Evolutionary conservation across 2,329 filamentous ascomycete genomes (phyloP).

Genomic region (Parasarocladium wereldwijsianum): DNA sequence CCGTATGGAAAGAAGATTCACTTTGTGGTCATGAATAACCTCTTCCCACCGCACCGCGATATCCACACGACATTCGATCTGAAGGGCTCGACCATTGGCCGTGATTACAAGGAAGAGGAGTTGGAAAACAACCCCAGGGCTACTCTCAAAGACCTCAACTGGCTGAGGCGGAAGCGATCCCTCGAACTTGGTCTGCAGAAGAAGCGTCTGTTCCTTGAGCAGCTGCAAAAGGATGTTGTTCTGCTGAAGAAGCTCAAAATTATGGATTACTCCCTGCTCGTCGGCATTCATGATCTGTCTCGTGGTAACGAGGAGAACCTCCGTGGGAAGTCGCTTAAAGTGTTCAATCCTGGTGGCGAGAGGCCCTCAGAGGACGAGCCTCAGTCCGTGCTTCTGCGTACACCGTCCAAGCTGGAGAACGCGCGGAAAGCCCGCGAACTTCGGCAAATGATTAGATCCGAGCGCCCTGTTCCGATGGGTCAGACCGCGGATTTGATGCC

Average conservation of each 20-base stretch:
- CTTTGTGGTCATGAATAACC: slow-evolving; percentile 99
- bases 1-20: slow-evolving; percentile 97
- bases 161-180: slow-evolving; percentile 72
- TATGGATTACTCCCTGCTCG: slow-evolving; percentile 95
- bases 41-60: slow-evolving; percentile 92
- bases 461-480: slow-evolving; percentile 87
- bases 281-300: slow-evolving; percentile 83
- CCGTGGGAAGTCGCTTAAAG: slow-evolving; percentile 74
- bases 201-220: slow-evolving; percentile 75
- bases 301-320: slow-evolving; percentile 93
- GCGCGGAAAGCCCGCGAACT: slow-evolving; percentile 82
- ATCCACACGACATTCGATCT: slow-evolving; percentile 95
- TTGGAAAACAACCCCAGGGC: slow-evolving; percentile 79
- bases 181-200: slow-evolving; percentile 82
- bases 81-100: slow-evolving; percentile 88
- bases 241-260: slow-evolving; percentile 81
- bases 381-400: slow-evolving; percentile 60
- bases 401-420: slow-evolving; percentile 85
- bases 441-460: slow-evolving; percentile 79
- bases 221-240: slow-evolving; percentile 75
- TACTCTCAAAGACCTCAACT: slow-evolving; percentile 93
- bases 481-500: slow-evolving; percentile 76
- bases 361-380: slow-evolving; percentile 38
- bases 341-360: slow-evolving; percentile 82
- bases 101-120: slow-evolving; percentile 81